phyloP scores from a whole-genome alignment of 192 early-diverging fungal species.

The Radiomyces spectabilis region DNA sequence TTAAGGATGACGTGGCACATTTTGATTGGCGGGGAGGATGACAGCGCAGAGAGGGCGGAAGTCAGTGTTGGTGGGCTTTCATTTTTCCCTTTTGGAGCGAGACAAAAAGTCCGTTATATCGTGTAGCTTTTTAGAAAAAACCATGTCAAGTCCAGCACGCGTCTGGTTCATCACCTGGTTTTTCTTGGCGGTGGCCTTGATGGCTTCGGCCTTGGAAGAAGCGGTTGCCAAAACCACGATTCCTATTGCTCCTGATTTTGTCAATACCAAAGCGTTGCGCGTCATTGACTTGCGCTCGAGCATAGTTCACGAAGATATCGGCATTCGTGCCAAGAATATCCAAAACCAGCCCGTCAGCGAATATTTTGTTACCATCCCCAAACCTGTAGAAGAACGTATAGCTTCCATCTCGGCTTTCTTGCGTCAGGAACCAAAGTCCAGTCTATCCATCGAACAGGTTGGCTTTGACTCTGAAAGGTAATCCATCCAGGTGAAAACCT shows the following conservation, averaged over 20 bases:
- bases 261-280: conserved; percentile 53
- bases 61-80: too few species aligned
- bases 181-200: not conserved
- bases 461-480: conserved; percentile 22
- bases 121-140: not conserved
- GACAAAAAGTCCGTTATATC: not conserved
- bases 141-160: not conserved
- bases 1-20: not conserved
- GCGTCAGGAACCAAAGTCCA: conserved; percentile 31
- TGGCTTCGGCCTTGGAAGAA: not conserved
- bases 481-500: too few species aligned
- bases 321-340: conserved; percentile 36
- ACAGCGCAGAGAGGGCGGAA: too few species aligned
- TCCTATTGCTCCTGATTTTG: conserved; percentile 27
- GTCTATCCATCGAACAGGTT: conserved; percentile 23
- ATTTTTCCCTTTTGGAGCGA: too few species aligned
- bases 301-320: conserved; percentile 40
- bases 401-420: conserved; percentile 33
- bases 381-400: conserved; percentile 13
- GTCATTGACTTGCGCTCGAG: conserved; percentile 51
- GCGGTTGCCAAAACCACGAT: not conserved
- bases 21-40: not conserved
- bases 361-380: conserved; percentile 41
- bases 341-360: conserved; percentile 24
- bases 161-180: not conserved